Conservation (phyloP, 805 yeast genomes). For the Nakazawaea anatomiae region DNA sequence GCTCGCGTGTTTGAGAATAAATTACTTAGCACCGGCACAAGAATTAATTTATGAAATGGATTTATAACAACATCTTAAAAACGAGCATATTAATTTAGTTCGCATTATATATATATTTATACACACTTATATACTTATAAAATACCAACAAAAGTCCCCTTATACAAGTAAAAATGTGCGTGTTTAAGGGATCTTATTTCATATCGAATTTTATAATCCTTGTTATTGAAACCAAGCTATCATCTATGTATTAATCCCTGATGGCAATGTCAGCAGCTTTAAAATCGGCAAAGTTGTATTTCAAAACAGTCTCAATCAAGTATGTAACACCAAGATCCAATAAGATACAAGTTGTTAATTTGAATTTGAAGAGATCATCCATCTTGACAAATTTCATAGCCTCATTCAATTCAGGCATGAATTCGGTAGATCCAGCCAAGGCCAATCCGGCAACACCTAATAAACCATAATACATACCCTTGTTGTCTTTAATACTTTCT, state of each 20-base stretch:
- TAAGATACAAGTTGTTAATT: constrained; percentile 67
- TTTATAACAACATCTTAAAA: too few species aligned
- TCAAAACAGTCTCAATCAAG: constrained; percentile 75
- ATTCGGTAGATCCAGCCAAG: constrained; percentile 87
- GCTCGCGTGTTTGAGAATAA: constrained; percentile 1
- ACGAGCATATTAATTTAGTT: too few species aligned
- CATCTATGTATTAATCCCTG: constrained; percentile 14
- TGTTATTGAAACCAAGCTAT: too few species aligned
- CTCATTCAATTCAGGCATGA: constrained; percentile 89
- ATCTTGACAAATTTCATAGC: constrained; percentile 90
- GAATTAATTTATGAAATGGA: too few species aligned
- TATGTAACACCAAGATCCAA: constrained; percentile 74
- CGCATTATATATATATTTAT: too few species aligned
- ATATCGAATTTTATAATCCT: too few species aligned
- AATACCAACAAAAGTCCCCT: too few species aligned
- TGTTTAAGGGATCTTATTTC: too few species aligned
- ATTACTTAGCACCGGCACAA: background rate
- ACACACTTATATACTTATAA: too few species aligned
- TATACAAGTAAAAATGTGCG: too few species aligned
- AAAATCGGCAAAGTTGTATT: constrained; percentile 82
- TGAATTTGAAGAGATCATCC: constrained; percentile 64
- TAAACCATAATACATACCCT: constrained; percentile 95
- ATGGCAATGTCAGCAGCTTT: constrained; percentile 88
- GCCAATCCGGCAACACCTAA: constrained; percentile 88
- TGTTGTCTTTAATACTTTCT: constrained; percentile 82